Evolutionary conservation across 2,329 filamentous ascomycete species (phyloP).

Genomic region (Trichoderma sp.): DNA sequence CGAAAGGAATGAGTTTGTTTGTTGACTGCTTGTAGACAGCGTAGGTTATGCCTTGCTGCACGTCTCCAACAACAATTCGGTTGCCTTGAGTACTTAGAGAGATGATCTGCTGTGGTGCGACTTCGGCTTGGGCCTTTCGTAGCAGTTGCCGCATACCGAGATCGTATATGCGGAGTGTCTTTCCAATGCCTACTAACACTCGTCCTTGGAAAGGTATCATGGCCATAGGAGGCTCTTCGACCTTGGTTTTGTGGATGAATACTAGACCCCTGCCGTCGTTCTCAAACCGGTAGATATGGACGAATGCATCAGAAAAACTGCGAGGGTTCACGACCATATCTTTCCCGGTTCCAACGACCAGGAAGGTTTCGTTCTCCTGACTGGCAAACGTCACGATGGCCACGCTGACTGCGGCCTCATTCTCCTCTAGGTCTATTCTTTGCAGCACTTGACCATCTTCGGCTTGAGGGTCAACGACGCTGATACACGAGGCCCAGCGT

Average conservation of each 20-base stretch:
- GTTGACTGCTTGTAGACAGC: constrained; percentile 91
- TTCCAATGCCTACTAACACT: constrained; percentile 80
- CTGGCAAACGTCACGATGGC: constrained; percentile 82
- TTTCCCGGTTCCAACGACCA: constrained; percentile 93
- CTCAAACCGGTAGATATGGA: constrained; percentile 88
- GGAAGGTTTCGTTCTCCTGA: constrained; percentile 82
- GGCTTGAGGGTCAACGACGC: constrained; percentile 78
- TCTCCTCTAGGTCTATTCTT: constrained; percentile 79
- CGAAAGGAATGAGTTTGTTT: constrained; percentile 90
- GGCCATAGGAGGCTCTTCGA: constrained; percentile 87
- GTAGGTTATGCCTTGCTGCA: constrained; percentile 87
- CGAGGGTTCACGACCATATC: constrained; percentile 79
- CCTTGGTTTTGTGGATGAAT: constrained; percentile 93
- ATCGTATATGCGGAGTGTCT: constrained; percentile 82
- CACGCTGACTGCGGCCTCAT: constrained; percentile 87
- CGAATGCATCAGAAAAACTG: constrained; percentile 74
- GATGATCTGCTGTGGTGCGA: constrained; percentile 78
- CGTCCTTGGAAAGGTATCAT: constrained; percentile 90
- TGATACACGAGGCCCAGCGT: constrained; percentile 95
- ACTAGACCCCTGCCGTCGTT: constrained; percentile 85
- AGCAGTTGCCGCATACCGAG: constrained; percentile 90
- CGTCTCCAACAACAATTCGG: constrained; percentile 87
- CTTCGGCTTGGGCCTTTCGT: constrained; percentile 82
- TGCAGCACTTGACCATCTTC: constrained; percentile 69
- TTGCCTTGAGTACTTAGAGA: constrained; percentile 86